These are phyloP conservation scores for Exophiala mesophila DNA, from an alignment of 2,329 filamentous ascomycete species.

Conservation along the genomic window DNA sequence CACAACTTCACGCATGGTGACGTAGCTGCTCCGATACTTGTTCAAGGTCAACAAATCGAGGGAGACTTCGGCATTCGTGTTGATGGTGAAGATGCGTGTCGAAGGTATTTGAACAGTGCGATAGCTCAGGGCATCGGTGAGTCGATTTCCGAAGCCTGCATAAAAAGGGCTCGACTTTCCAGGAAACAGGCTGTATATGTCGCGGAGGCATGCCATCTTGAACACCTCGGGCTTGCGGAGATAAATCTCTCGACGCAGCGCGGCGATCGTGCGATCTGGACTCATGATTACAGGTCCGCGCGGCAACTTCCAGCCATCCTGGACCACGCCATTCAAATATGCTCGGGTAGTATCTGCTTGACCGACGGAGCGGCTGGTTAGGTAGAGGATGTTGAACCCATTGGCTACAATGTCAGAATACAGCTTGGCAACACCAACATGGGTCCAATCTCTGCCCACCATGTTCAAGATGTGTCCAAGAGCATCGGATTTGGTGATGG, in stretches of 20 bases:
- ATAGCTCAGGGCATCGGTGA: constrained; percentile 95
- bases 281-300: constrained; percentile 91
- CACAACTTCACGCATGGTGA: constrained; percentile 93
- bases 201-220: constrained; percentile 96
- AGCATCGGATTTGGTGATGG: constrained; percentile 96
- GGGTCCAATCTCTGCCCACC: constrained; percentile 97
- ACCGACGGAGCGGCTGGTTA: constrained; percentile 89
- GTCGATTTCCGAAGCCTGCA: constrained; percentile 90
- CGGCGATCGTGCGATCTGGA: constrained; percentile 91
- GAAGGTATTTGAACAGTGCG: constrained; percentile 92
- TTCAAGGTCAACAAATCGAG: constrained; percentile 85
- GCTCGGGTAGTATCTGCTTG: constrained; percentile 79
- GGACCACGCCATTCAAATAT: constrained; percentile 81
- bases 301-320: constrained; percentile 81
- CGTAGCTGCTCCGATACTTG: constrained; percentile 93
- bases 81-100: constrained; percentile 96
- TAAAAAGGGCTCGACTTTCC: constrained; percentile 80
- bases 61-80: constrained; percentile 92
- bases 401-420: constrained; percentile 94
- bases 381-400: constrained; percentile 97
- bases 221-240: constrained; percentile 95
- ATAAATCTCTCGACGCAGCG: constrained; percentile 85
- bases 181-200: constrained; percentile 85
- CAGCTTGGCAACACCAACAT: constrained; percentile 90
- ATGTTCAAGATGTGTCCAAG: constrained; percentile 92